Evolutionary conservation across 2,329 filamentous ascomycete genomes (phyloP), one percentile per base, ranked within the genome.

Genomic region (Trichocomaceae sp.): DNA sequence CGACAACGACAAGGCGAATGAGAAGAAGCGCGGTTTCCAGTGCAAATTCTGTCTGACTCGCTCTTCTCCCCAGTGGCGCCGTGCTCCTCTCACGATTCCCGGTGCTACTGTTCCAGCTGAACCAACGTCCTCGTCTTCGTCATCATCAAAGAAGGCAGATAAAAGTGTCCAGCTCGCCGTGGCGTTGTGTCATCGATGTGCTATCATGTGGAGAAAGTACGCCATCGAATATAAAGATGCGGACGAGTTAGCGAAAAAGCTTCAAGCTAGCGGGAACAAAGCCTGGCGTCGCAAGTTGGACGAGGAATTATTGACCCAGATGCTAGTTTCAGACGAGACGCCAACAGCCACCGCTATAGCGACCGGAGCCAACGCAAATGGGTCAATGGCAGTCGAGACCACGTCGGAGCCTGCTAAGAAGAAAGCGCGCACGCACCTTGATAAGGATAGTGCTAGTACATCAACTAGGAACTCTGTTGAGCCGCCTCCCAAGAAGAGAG

Each of bases 151-250:
- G 63, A 81, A 81, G 63, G 91, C 90, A 70, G 90, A 96, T 61
- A 95, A 92, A 68, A 83, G 82, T 12, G 77, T 79, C 15, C 83
- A 87, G 62, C 83, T 87, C 35, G 82, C 95, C 17, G 81, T 91
- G 48, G 91, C 92, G 3, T 80, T 99, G 4, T 99, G 93, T 68
- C 81, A 90, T 56, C 84, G 92, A 57, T 99, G 93, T 66, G 91
- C 91, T 23, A 85, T 93, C 64, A 77, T 99, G 8, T 99, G 93
- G 93, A 86, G 93, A 49, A 88, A 92, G 60, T 99, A 99, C 70
- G 92, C 87, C 15, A 90, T 99, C 58, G 89, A 95, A 61, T 99
- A 90, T 84, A 93, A 97, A 70, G 89, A 95, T 61, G 81, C 90
- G 13, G 93, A 97, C 42, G 92, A 97, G 64, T 82, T 96, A 37